A percentile compares a stretch with the other conserved stretches of the same genome.
Conservation (phyloP, 2,329 filamentous ascomycete genomes). For the Paraphaeosphaeria minitans region DNA sequence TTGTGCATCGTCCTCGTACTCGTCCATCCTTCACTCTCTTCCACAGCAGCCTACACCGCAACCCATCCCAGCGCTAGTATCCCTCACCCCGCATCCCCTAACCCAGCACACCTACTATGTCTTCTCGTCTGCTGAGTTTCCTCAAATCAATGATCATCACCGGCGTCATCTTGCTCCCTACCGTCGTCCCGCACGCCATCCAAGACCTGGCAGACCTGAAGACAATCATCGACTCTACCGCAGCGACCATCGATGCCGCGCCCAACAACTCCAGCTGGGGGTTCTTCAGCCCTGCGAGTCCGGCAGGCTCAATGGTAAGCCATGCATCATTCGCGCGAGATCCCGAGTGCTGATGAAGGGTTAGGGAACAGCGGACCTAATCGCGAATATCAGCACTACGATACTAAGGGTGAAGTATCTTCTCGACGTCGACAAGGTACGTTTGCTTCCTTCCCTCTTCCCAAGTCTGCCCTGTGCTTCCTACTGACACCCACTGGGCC, state of each 20-base stretch:
- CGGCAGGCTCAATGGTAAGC: conserved; percentile 20
- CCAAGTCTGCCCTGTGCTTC: background rate
- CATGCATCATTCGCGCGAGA: background rate
- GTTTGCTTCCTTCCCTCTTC: background rate
- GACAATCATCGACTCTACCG: conserved; percentile 33
- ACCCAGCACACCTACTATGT: conserved; percentile 15
- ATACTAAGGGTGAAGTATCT: conserved; percentile 38
- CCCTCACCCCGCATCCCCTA: conserved; percentile 4
- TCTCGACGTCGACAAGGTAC: conserved; percentile 39
- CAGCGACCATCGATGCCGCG: conserved; percentile 32
- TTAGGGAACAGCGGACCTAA: conserved; percentile 38
- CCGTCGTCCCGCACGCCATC: conserved; percentile 30
- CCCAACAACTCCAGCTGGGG: conserved; percentile 39
- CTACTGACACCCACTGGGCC: conserved; percentile 4
- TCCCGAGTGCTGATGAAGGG: background rate
- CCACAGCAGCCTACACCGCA: conserved; percentile 5
- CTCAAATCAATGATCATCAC: conserved; percentile 34
- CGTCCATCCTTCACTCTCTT: background rate
- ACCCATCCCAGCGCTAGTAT: conserved; percentile 5
- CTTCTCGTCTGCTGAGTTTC: conserved; percentile 5
- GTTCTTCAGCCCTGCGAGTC: conserved; percentile 19
- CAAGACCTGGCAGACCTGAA: conserved; percentile 37
- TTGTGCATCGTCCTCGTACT: background rate
- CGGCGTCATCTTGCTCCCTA: conserved; percentile 32
- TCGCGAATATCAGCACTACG: conserved; percentile 40